These are phyloP conservation scores for Solanum clarkiae DNA, from an alignment of 257 asterid genomes.

Conservation along the genomic window DNA sequence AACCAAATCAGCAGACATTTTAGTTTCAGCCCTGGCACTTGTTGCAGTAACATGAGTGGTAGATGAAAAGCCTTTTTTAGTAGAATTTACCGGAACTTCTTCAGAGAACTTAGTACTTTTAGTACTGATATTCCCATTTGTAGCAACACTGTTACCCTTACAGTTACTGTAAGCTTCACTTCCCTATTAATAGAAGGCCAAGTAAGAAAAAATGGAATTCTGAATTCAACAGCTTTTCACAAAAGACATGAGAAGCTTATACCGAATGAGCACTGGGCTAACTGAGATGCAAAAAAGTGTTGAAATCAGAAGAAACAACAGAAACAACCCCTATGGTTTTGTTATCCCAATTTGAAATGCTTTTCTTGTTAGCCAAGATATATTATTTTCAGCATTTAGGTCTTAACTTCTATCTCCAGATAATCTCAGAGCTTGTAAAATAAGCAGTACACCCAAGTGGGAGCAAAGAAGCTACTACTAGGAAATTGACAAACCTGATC, in stretches of 20 bases:
- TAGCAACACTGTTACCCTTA: constrained; percentile 16
- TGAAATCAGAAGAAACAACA: background rate
- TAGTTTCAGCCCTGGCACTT: constrained; percentile 20
- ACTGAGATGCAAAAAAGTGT: background rate
- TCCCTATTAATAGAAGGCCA: constrained; percentile 32
- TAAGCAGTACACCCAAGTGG: background rate
- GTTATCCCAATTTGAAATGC: background rate
- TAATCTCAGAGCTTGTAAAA: background rate
- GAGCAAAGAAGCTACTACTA: background rate
- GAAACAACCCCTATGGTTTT: background rate
- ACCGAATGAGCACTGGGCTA: background rate
- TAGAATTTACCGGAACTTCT: constrained; percentile 13
- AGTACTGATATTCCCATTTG: constrained; percentile 28
- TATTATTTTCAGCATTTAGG: background rate
- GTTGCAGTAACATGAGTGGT: constrained; percentile 16
- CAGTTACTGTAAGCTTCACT: constrained; percentile 24
- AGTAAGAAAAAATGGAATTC: background rate
- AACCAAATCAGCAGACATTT: constrained; percentile 18
- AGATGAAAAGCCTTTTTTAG: constrained; percentile 20
- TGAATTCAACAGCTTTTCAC: background rate
- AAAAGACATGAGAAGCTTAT: background rate
- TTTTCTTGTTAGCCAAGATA: background rate
- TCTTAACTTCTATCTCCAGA: background rate
- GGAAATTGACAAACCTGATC: constrained; percentile 52
- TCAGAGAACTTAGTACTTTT: constrained; percentile 25